Evolutionary conservation across 768 basidiomycete genomes (phyloP), one percentile per base, ranked within the genome.

Genomic region (Imleria badia): DNA sequence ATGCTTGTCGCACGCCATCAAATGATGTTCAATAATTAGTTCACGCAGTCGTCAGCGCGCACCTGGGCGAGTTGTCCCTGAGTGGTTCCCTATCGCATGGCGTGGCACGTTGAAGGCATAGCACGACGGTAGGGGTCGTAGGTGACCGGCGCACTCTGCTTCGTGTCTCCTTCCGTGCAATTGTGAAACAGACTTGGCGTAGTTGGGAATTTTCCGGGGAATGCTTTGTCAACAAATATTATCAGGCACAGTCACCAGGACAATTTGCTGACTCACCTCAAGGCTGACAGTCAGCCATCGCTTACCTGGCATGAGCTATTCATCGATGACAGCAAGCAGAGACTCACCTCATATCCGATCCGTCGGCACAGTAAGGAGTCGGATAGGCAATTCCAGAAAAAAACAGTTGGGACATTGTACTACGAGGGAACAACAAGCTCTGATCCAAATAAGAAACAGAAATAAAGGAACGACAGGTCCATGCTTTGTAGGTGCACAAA

Each of bases 391-490:
- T 56, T 53, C 39, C 30, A 48, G 34, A 44, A 52, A 9, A 20
- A 19, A 40, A 20, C 42, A 35, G 30, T 45, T 39, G 14, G 34
- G 41, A 47, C 47, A 56, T 45, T 19, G 43, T 45, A 52, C 58
- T 62, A 60, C 49, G 7, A 42, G 26, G n/a, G 19, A 20, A 60
- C 44, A 49, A 43, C n/a, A 12, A 19, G 39, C 10, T 19, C 30
- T 30, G 45, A 59, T 55, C 50, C 56, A 13, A 36, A 47, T 54
- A 43, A 54, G 41, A 45, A 56, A 46, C 20, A 42, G 30, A 40
- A 50, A 59, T 45, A n/a, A 56, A 62, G 34, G 52, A 65, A 46
- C 30, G 60, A 55, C 42, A 31, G 9, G 52, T 52, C 47, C 57
- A 44, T 53, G 56, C 41, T 45, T 51, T 55, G 52, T 51, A 50